Conservation (phyloP, 1,284 basidiomycete genomes). For the Ceratobasidium papillatum region DNA sequence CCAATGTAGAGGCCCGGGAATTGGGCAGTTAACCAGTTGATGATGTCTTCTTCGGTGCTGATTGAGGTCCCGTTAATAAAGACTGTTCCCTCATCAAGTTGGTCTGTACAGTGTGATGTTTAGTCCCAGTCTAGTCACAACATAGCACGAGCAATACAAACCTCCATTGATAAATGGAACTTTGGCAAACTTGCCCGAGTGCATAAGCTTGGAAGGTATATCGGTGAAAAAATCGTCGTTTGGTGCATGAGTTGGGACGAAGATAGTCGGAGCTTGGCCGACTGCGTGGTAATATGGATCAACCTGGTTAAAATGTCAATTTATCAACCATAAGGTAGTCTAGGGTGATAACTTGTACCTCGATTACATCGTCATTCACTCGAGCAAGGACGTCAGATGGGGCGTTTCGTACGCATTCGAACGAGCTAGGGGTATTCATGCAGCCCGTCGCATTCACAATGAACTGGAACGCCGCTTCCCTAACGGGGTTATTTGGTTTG, state of each 20-base stretch:
- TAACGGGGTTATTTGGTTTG: conserved; percentile 13
- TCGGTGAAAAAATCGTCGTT: conserved; percentile 52
- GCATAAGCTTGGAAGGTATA: conserved; percentile 49
- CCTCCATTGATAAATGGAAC: conserved; percentile 54
- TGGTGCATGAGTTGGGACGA: conserved; percentile 43
- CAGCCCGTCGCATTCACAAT: conserved; percentile 36
- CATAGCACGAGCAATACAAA: not conserved
- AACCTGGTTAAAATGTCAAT: not conserved
- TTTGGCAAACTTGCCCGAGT: conserved; percentile 48
- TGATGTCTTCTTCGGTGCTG: conserved; percentile 12
- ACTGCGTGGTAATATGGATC: conserved; percentile 16
- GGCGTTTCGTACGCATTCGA: conserved; percentile 34
- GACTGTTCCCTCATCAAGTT: conserved; percentile 46
- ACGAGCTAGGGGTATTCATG: not conserved
- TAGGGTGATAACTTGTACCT: not conserved
- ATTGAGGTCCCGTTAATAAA: conserved; percentile 41
- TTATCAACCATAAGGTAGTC: not conserved
- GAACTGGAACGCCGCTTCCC: conserved; percentile 23
- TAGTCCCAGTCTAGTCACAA: not conserved
- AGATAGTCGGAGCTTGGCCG: conserved; percentile 28
- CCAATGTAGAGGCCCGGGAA: conserved; percentile 12
- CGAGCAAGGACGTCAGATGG: conserved; percentile 12
- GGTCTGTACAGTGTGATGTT: not conserved
- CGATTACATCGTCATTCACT: conserved; percentile 23
- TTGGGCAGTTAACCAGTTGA: conserved; percentile 8